Percentiles rank a stretch among this genome's conserved stretches.
Conservation (phyloP, 257 asterid genomes). For the Solanum peruvianum region DNA sequence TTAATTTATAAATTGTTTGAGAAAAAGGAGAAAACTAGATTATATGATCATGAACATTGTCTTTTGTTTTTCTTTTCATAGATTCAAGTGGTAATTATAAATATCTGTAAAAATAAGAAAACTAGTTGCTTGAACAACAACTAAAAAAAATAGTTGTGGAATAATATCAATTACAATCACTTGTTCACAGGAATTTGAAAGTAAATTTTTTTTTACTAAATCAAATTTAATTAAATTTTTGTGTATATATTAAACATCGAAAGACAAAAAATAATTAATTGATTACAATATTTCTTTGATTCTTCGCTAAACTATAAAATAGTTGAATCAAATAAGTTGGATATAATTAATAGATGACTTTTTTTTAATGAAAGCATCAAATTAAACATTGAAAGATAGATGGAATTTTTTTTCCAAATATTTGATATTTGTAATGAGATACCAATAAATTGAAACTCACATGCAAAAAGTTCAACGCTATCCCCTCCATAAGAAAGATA, state of each 20-base stretch:
- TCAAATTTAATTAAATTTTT: too few species aligned
- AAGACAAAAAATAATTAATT: too few species aligned
- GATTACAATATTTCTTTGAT: background rate
- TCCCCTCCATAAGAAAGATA: rapidly evolving
- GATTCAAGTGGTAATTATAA: background rate
- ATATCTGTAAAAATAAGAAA: background rate
- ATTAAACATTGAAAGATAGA: too few species aligned
- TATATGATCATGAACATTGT: background rate
- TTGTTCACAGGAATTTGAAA: too few species aligned
- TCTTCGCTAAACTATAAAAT: background rate
- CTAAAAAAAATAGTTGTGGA: too few species aligned
- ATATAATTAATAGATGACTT: background rate
- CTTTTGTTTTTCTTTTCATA: background rate
- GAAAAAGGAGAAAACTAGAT: background rate
- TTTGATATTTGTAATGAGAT: background rate
- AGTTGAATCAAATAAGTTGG: background rate
- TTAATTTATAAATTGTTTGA: background rate
- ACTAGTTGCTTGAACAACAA: too few species aligned
- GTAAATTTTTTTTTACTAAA: rapidly evolving
- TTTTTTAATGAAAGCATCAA: background rate
- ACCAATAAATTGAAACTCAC: too few species aligned
- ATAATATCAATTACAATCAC: too few species aligned
- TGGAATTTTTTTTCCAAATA: too few species aligned
- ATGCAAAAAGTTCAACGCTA: background rate
- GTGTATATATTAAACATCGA: too few species aligned